These are phyloP conservation scores for Rhizopogon rudus DNA, from an alignment of 768 basidiomycete genomes.

Conservation along the genomic window DNA sequence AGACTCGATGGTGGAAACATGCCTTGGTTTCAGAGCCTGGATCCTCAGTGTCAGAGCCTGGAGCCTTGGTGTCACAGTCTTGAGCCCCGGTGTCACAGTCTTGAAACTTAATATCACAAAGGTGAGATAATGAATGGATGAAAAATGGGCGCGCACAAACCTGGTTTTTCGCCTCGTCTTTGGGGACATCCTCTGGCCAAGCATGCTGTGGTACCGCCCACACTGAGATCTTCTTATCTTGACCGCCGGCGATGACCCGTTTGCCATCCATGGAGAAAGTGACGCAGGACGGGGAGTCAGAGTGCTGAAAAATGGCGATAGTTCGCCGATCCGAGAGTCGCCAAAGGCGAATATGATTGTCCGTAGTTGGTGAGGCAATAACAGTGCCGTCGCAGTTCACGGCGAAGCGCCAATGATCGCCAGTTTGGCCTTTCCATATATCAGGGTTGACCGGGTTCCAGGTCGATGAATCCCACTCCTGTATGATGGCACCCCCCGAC, in stretches of 20 bases:
- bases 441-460: background rate
- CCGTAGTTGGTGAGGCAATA: background rate
- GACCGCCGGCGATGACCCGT: background rate
- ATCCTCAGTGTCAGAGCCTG: background rate
- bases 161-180: background rate
- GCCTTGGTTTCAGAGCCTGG: background rate
- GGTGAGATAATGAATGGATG: background rate
- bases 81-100: too few relatives aligned
- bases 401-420: background rate
- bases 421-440: background rate
- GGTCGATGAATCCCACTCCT: background rate
- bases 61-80: too few relatives aligned
- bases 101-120: background rate
- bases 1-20: background rate
- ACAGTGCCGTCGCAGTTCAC: background rate
- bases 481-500: background rate
- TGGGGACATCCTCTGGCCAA: background rate
- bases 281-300: background rate
- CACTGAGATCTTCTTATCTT: background rate
- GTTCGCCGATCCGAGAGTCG: slow-evolving; percentile 6
- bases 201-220: background rate
- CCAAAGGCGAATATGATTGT: slow-evolving; percentile 6
- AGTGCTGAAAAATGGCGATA: background rate
- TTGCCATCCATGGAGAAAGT: background rate
- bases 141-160: background rate